These are phyloP conservation scores for Auricularia auricula-judae DNA, from an alignment of 768 basidiomycete genomes.

Conservation along the genomic window DNA sequence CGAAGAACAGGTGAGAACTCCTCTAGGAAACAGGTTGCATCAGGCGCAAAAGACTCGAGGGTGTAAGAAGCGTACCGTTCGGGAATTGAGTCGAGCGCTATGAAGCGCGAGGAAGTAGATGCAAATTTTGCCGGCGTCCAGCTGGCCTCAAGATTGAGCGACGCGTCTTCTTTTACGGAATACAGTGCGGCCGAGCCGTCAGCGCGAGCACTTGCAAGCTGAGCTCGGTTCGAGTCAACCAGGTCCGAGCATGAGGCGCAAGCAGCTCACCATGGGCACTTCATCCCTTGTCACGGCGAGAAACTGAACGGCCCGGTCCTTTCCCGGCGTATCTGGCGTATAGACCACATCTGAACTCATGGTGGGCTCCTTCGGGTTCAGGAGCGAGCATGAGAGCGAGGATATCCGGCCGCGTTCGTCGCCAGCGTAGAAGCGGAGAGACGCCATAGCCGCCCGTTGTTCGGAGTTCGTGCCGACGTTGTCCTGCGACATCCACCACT, in stretches of 20 bases:
- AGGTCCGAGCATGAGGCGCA: background rate
- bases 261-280: slow-evolving; percentile 20
- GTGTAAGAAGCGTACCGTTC: slow-evolving; percentile 19
- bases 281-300: slow-evolving; percentile 19
- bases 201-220: slow-evolving; percentile 58
- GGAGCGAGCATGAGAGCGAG: slow-evolving; percentile 33
- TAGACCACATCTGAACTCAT: background rate
- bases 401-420: slow-evolving; percentile 76
- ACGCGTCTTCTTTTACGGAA: slow-evolving; percentile 27
- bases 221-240: slow-evolving; percentile 25
- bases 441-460: background rate
- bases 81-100: slow-evolving; percentile 42
- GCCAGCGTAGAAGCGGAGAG: slow-evolving; percentile 54
- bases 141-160: slow-evolving; percentile 27
- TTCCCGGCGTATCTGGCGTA: slow-evolving; percentile 23
- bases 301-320: slow-evolving; percentile 28
- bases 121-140: slow-evolving; percentile 49
- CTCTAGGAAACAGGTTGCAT: slow-evolving; percentile 17
- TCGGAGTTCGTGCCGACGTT: background rate
- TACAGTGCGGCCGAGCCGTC: slow-evolving; percentile 44
- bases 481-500: background rate
- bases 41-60: background rate
- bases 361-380: slow-evolving; percentile 8
- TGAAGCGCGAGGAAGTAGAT: slow-evolving; percentile 42
- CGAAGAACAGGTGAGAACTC: slow-evolving; percentile 60